phyloP scores from a whole-genome alignment of 2,329 filamentous ascomycete species.

The Xylariaceae sp. region DNA sequence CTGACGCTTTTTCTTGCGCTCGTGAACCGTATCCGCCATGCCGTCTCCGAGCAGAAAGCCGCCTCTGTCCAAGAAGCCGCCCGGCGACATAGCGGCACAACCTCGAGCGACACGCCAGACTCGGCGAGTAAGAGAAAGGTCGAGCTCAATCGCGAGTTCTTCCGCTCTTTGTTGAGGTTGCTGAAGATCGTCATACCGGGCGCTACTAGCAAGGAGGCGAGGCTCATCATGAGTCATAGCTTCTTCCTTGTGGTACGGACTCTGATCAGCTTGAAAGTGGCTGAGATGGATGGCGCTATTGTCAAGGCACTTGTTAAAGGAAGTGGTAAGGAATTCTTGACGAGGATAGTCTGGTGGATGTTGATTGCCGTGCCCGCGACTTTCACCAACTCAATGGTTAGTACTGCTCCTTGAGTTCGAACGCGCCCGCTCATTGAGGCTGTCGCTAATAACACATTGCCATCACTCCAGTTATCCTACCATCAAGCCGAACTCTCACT shows the following conservation, averaged over 20 bases:
- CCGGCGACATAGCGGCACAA: conserved; percentile 48
- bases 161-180: conserved; percentile 68
- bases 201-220: conserved; percentile 81
- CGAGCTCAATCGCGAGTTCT: conserved; percentile 81
- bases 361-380: conserved; percentile 90
- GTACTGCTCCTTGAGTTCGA: conserved; percentile 26
- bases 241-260: conserved; percentile 88
- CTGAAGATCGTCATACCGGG: conserved; percentile 85
- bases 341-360: conserved; percentile 97
- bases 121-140: conserved; percentile 57
- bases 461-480: conserved; percentile 66
- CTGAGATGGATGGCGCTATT: conserved; percentile 87
- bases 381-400: conserved; percentile 97
- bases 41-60: conserved; percentile 87
- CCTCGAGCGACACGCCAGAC: conserved; percentile 35
- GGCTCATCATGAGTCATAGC: conserved; percentile 82
- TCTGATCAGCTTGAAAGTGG: conserved; percentile 89
- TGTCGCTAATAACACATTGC: background rate
- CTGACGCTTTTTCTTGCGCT: conserved; percentile 75
- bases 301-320: conserved; percentile 91
- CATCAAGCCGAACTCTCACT: conserved; percentile 93
- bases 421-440: background rate
- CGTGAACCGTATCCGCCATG: conserved; percentile 81
- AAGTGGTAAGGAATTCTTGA: conserved; percentile 82
- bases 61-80: conserved; percentile 65